phyloP scores from a whole-genome alignment of 2,329 filamentous ascomycete genomes.

The Aspergillus fructus region DNA sequence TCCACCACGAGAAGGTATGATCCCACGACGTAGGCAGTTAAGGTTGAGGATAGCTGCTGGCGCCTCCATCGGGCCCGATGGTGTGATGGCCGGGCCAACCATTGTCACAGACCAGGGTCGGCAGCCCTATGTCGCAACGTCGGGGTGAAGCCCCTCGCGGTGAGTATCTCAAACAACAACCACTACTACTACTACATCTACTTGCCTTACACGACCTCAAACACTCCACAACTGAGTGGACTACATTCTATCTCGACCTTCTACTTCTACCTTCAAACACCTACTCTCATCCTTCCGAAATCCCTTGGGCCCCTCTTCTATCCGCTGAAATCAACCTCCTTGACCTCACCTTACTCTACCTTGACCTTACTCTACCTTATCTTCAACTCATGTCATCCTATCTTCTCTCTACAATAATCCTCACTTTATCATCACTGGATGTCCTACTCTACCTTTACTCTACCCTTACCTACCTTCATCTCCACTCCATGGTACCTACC shows the following conservation, averaged over 20 bases:
- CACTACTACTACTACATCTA: not conserved
- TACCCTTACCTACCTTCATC: not conserved
- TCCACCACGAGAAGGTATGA: not conserved
- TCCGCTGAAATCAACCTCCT: no score
- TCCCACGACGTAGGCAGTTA: not conserved
- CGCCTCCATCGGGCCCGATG: not conserved
- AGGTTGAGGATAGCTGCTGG: not conserved
- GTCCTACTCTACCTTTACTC: no score
- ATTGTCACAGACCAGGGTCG: not conserved
- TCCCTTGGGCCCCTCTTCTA: no score
- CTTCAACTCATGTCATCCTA: no score
- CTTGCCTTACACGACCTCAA: not conserved
- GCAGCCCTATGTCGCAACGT: not conserved
- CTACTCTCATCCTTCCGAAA: no score
- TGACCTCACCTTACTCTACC: no score
- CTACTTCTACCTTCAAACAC: no score
- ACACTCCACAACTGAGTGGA: not conserved
- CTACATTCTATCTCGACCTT: no score
- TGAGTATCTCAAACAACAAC: not conserved
- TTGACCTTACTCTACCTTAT: no score
- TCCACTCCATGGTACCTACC: not conserved
- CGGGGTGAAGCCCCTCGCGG: not conserved
- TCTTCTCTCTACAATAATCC: no score
- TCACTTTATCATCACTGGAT: no score
- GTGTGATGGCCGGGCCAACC: not conserved